A percentile compares a stretch with the other conserved stretches of the same genome.
phyloP scores from a whole-genome alignment of 2,329 filamentous ascomycete genomes.

The Samsoniella hepiali region DNA sequence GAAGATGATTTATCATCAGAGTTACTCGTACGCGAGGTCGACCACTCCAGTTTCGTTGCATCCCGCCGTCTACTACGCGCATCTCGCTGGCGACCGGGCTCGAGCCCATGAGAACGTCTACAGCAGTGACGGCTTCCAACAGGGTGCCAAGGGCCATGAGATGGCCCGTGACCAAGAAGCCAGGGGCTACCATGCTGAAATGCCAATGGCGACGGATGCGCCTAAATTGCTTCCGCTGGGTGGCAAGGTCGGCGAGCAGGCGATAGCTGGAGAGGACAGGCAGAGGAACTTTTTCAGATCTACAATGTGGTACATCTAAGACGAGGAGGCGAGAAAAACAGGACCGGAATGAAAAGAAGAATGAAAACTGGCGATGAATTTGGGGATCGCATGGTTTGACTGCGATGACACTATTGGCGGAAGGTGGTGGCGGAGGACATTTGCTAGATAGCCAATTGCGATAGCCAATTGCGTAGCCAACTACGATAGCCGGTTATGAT shows the following conservation, averaged over 20 bases:
- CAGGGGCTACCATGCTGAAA: constrained; percentile 34
- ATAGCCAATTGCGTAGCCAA: background rate
- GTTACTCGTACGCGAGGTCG: constrained; percentile 87
- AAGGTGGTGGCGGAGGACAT: constrained; percentile 18
- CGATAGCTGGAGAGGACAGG: constrained; percentile 29
- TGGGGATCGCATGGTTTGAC: constrained; percentile 1
- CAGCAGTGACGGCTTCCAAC: constrained; percentile 42
- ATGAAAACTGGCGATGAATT: background rate
- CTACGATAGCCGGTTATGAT: background rate
- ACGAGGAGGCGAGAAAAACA: no score
- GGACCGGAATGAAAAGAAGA: constrained; percentile 13
- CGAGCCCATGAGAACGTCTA: constrained; percentile 64
- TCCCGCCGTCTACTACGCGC: constrained; percentile 93
- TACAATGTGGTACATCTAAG: constrained; percentile 46
- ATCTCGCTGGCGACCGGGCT: constrained; percentile 79
- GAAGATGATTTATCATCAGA: constrained; percentile 90
- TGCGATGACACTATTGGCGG: constrained; percentile 11
- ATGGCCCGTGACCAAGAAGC: constrained; percentile 37
- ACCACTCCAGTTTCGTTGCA: constrained; percentile 88
- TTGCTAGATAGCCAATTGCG: background rate
- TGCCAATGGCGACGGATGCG: constrained; percentile 27
- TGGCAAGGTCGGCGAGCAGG: constrained; percentile 23
- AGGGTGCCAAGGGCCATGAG: constrained; percentile 44
- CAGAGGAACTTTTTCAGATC: constrained; percentile 36
- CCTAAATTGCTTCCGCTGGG: constrained; percentile 33